Evolutionary conservation across 139 green algal species (phyloP).

Genomic region (Micromonas pusilla): DNA sequence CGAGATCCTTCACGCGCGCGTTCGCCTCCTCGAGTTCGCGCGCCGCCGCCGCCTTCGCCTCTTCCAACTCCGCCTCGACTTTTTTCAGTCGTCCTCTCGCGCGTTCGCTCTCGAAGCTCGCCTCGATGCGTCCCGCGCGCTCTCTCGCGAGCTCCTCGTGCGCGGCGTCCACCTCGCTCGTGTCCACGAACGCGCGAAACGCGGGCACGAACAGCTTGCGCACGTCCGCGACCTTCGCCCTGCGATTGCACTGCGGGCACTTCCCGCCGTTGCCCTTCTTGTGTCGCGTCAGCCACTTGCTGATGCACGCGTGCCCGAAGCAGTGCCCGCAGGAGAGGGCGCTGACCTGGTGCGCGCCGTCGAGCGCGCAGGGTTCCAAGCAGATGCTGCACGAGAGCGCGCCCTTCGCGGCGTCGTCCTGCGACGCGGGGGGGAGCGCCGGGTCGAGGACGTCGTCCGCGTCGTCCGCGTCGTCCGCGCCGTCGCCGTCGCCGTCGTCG

Average conservation of each 20-base stretch:
- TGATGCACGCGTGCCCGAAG: background rate
- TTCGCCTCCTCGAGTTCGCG: background rate
- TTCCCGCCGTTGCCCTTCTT: background rate
- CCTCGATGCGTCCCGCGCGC: background rate
- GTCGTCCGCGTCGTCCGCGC: background rate
- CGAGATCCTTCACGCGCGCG: background rate
- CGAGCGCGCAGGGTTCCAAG: background rate
- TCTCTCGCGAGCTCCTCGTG: background rate
- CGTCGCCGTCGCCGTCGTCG: background rate
- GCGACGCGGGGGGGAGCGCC: too few species aligned
- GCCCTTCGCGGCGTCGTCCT: background rate
- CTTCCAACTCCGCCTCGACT: background rate
- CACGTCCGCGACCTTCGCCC: background rate
- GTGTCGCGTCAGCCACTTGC: background rate
- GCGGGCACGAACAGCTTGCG: background rate
- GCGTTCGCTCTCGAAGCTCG: background rate
- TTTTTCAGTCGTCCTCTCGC: background rate
- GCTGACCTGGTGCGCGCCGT: background rate
- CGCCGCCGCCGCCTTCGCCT: background rate
- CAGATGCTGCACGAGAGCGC: background rate
- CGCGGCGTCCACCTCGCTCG: background rate
- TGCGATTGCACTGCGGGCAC: background rate
- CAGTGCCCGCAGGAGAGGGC: background rate
- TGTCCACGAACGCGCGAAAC: background rate
- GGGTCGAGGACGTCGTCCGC: background rate